These are phyloP conservation scores for Nannochloris sp. DNA, from an alignment of 139 green algal species.

Conservation along the genomic window DNA sequence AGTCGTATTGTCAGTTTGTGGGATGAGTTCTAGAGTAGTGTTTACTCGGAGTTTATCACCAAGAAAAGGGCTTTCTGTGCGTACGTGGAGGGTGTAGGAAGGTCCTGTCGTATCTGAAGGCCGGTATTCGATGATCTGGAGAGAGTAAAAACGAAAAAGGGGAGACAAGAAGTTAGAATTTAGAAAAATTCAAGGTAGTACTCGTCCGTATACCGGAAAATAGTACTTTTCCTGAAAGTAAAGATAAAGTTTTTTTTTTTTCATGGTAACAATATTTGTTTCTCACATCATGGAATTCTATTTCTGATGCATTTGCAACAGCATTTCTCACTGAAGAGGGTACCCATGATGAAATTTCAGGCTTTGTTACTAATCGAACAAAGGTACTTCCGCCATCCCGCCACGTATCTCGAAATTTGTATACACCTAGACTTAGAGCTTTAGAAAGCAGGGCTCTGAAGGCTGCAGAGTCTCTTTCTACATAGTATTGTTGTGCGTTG, in stretches of 20 bases:
- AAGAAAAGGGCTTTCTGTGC: constrained; percentile 24
- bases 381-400: constrained; percentile 7
- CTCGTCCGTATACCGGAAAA: too few relatives aligned
- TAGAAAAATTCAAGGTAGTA: too few relatives aligned
- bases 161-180: too few relatives aligned
- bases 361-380: constrained; percentile 33
- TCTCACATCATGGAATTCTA: constrained; percentile 20
- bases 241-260: constrained; percentile 13
- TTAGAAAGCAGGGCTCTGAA: constrained; percentile 23
- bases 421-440: neutral
- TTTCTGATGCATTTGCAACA: neutral
- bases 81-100: constrained; percentile 23
- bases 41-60: constrained; percentile 21
- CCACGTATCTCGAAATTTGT: constrained; percentile 10
- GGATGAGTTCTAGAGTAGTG: neutral
- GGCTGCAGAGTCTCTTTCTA: constrained; percentile 28
- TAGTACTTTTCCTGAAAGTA: neutral
- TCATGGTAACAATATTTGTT: neutral
- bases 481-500: constrained; percentile 10
- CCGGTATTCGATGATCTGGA: constrained; percentile 19
- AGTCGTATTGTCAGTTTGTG: neutral
- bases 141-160: neutral
- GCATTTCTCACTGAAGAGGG: constrained; percentile 1
- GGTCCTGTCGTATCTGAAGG: constrained; percentile 2
- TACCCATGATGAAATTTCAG: constrained; percentile 30